Base-by-base conservation (phyloP, 2,329 filamentous ascomycete species). In the Lasiodiplodia hormozganensis region DNA sequence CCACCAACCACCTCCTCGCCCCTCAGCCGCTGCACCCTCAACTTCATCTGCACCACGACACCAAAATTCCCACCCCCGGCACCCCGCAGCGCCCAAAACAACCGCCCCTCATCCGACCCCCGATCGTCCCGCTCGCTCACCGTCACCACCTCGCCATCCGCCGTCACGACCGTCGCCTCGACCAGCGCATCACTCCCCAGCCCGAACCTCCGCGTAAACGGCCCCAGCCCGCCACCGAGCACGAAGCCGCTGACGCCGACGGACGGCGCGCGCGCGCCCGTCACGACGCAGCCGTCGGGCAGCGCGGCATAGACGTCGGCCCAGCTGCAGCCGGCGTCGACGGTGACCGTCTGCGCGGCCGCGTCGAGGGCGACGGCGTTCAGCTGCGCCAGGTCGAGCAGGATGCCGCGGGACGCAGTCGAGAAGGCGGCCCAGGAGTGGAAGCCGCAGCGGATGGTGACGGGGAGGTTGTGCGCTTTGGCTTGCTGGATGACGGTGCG, bases 51-150 rank as follows among this genome's bases (percentile, higher is more conserved):
- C n/a, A 52, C 49, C n/a, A 52, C 70, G 1, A 83, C 76, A 0
- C 81, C 82, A 34, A 79, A 83, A 3, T 82, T 83, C 2, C 78
- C 81, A 10, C 78, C 78, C 0, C 82, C 81, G 2, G 76, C 80
- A 4, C 82, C 81, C 0, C 78, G 73, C 3, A 83, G 74, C 0
- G 81, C 81, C 73, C 77, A 82, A 72, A 83, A 83, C 1, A 82
- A 69, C 2, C 76, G 71, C 3, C 73, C 62, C 38, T 79, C 73
- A 0, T 71, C 60, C 3, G 72, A 69, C 0, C 74, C 72, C 4
- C 31, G 28, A 0, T 76, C 68, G 47, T 72, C 72, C 0, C 14
- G 65, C 0, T 72, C 68, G 4, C 11, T 54, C 10, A 78, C 74
- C 1, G 68, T 73, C 12, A 74, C 65, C 0, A 70, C 18, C 1